Conservation (phyloP, 1,284 basidiomycete species). For the Agaricales sp. region DNA sequence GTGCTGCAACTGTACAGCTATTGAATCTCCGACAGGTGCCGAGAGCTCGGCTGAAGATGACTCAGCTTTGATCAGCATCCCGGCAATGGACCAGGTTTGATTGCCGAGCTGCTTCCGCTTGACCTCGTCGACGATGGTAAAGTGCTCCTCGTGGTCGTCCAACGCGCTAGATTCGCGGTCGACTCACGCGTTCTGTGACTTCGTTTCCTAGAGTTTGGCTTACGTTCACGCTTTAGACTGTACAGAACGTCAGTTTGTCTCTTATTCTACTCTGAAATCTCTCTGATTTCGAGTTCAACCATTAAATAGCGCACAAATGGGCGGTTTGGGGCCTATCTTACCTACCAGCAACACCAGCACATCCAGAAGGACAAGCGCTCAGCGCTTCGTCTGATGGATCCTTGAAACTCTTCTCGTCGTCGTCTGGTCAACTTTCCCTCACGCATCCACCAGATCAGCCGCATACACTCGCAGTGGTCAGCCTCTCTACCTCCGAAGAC, state of each 20-base stretch:
- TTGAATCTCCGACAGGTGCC: slow-evolving; percentile 42
- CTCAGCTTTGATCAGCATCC: slow-evolving; percentile 14
- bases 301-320: slow-evolving; percentile 66
- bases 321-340: slow-evolving; percentile 75
- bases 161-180: slow-evolving; percentile 4
- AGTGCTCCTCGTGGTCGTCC: not conserved
- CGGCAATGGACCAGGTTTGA: no score
- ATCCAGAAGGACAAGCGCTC: slow-evolving; percentile 24
- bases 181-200: not conserved
- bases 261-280: not conserved
- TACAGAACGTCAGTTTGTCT: slow-evolving; percentile 55
- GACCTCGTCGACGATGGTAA: not conserved
- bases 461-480: slow-evolving; percentile 69
- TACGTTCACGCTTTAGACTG: slow-evolving; percentile 62
- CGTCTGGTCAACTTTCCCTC: slow-evolving; percentile 53
- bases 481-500: slow-evolving; percentile 54
- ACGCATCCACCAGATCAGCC: slow-evolving; percentile 31
- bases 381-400: slow-evolving; percentile 70
- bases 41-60: slow-evolving; percentile 15
- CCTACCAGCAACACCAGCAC: slow-evolving; percentile 50
- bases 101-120: no score
- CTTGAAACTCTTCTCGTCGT: slow-evolving; percentile 59
- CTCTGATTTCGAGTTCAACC: not conserved
- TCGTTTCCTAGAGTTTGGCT: slow-evolving; percentile 47
- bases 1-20: slow-evolving; percentile 14